Base-by-base conservation (phyloP, 2,329 filamentous ascomycete species). In the Arthroderma sp. region DNA sequence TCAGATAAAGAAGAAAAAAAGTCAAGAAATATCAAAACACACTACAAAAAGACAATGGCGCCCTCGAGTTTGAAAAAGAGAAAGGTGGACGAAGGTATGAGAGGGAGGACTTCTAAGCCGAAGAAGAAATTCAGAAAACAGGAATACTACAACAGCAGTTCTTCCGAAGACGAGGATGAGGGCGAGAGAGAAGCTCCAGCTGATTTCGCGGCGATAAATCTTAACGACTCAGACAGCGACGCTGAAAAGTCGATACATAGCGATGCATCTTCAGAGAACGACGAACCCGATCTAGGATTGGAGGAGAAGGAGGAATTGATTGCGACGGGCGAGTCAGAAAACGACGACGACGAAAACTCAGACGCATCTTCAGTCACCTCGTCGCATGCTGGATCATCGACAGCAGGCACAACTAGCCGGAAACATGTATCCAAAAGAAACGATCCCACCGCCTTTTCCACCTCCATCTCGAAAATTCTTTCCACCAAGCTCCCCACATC, bases 401-500 rank as follows among this genome's bases (percentile, higher is more conserved):
- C 73, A 39, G 70, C 71, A 54, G 68, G 64, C 61, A 66, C 65
- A 56, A 62, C 63, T 44, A 65, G 65, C 38, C 28, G 66, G 63
- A 58, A 68, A 64, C 54, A 64, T 7, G 62, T 72, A 8, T 63
- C 72, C 11, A 97, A 97, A 74, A 86, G 91, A 68, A 95, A 95
- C 73, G 91, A 98, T 71, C 91, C 93, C 2, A 77, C 80, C 62
- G 90, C 88, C 55, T 97, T 98, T 71, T 88, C 91, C 23, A 95
- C 86, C 1, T 95, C 90, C 54, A 89, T 98, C 66, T 86, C 87
- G 64, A 95, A 93, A 72, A 96, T 98, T 69, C 80, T 98, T 47
- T 84, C 84, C 57, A 91, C 89, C 54, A 97, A 97, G 74, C 79
- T 97, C 8, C 86, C 90, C 1, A 83, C 82, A 6, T 81, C 86